Evolutionary conservation across 805 yeast species (phyloP), one percentile per base, ranked within the genome.

Genomic region (Saturnispora quitensis): DNA sequence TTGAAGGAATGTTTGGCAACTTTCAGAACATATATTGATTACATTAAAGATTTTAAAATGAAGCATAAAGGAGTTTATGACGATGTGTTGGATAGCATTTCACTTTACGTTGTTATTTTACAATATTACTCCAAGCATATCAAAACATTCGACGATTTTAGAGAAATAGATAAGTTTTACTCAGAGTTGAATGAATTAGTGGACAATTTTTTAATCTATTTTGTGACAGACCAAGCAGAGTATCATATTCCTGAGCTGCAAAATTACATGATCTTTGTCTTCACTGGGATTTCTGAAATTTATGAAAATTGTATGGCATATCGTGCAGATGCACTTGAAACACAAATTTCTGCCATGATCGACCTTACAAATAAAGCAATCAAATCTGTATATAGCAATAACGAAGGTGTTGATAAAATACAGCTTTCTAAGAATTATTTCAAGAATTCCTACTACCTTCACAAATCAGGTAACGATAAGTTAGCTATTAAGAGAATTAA

Each of bases 361-460:
- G 15, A 22, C 15, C 24, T 40, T 13, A 35, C 48, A 42, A 53
- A 28, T 48, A 60, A 51, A 34, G 56, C 33, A 48, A 59, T 47
- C 58, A 56, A 54, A 22, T 45, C 46, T 13, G 22, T 52, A 10
- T 20, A 43, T 40, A 28, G 38, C 20, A 25, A 40, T 15, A 36
- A 31, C 9, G 51, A 50, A 62, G 36, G 45, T 17, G 31, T 42
- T 9, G 27, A 34, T 15, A 13, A 50, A 10, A 6, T 17, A 4
- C 31, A 33, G n/a, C n/a, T 51, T 28, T 51, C 63, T 55, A 13
- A 62, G 56, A 57, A 64, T 66, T 49, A 61, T 40, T 75, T 69
- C 60, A 72, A 73, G 50, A 81, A 78, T 60, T 77, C 83, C 0
- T 70, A 73, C 46, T 66, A 70, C 4, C 64, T 80, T 40, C 73